A percentile compares a stretch with the other conserved stretches of the same genome.
These are phyloP conservation scores for Colletotrichum sp. DNA, from an alignment of 2,329 filamentous ascomycete species.

Conservation along the genomic window DNA sequence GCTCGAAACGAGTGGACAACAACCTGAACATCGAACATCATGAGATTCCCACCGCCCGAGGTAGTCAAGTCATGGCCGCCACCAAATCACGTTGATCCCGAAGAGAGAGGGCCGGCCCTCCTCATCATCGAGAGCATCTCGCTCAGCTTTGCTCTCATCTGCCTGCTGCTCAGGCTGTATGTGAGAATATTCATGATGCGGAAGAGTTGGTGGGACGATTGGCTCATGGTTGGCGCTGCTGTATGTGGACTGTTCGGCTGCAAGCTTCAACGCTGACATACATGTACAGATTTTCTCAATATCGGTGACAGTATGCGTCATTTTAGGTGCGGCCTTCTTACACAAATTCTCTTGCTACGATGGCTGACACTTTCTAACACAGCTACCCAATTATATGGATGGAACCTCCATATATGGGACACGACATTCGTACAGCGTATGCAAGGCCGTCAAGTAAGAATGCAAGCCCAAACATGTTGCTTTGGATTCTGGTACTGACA, in stretches of 20 bases:
- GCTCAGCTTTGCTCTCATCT: conserved; percentile 37
- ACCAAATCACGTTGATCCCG: background rate
- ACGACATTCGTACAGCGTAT: conserved; percentile 28
- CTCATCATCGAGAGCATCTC: conserved; percentile 40
- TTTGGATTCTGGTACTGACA: background rate
- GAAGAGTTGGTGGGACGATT: conserved; percentile 42
- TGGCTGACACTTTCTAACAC: accelerated
- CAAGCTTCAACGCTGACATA: background rate
- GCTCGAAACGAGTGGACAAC: background rate
- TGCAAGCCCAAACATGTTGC: too few species aligned
- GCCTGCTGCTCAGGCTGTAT: conserved; percentile 40
- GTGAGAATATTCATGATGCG: conserved; percentile 38
- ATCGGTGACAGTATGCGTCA: conserved; percentile 36
- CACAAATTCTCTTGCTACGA: too few species aligned
- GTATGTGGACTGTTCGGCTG: conserved; percentile 25
- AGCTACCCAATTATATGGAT: conserved; percentile 38
- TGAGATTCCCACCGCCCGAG: background rate
- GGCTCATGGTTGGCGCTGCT: conserved; percentile 43
- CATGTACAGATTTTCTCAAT: conserved; percentile 32
- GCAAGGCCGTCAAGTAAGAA: conserved; percentile 25
- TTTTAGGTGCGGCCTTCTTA: conserved; percentile 23
- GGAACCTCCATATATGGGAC: conserved; percentile 44
- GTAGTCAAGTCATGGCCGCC: background rate
- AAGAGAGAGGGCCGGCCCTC: conserved; percentile 27
- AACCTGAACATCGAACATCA: background rate